phyloP scores from a whole-genome alignment of 2,329 filamentous ascomycete genomes.

The Neospermospora avenae region DNA sequence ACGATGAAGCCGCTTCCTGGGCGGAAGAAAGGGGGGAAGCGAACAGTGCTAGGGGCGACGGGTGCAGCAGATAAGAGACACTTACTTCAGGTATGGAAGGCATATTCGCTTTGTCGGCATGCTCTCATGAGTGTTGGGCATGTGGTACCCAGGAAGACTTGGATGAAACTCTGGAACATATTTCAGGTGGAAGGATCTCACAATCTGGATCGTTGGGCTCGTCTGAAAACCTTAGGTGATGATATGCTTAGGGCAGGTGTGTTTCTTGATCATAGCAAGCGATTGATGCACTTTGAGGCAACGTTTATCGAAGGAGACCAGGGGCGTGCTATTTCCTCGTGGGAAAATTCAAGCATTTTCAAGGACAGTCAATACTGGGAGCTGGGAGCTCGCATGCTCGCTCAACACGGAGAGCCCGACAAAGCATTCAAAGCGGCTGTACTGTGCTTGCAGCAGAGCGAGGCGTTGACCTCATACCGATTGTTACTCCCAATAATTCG shows the following conservation, averaged over 20 bases:
- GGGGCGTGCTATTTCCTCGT: constrained; percentile 35
- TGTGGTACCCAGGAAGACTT: constrained; percentile 58
- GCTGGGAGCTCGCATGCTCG: constrained; percentile 64
- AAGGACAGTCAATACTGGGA: constrained; percentile 49
- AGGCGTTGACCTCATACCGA: constrained; percentile 48
- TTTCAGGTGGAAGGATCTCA: constrained; percentile 45
- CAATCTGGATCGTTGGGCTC: constrained; percentile 55
- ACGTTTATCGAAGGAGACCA: constrained; percentile 61
- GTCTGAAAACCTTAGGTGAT: constrained; percentile 58
- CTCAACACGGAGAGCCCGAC: constrained; percentile 53
- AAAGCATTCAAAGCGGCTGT: constrained; percentile 56
- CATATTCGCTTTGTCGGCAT: constrained; percentile 48
- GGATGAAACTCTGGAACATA: constrained; percentile 64
- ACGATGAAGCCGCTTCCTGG: not conserved
- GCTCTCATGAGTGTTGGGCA: constrained; percentile 38
- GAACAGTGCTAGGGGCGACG: not conserved
- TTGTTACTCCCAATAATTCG: constrained; percentile 67
- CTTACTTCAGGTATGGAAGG: constrained; percentile 42
- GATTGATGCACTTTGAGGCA: constrained; percentile 65
- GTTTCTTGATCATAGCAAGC: constrained; percentile 53
- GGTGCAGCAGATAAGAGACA: not conserved
- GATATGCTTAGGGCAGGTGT: constrained; percentile 63
- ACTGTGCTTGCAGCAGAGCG: constrained; percentile 45
- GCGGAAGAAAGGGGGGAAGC: not conserved
- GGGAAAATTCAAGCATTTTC: constrained; percentile 17